Conservation (phyloP, 768 basidiomycete genomes). For the Boletus barrowsii region DNA sequence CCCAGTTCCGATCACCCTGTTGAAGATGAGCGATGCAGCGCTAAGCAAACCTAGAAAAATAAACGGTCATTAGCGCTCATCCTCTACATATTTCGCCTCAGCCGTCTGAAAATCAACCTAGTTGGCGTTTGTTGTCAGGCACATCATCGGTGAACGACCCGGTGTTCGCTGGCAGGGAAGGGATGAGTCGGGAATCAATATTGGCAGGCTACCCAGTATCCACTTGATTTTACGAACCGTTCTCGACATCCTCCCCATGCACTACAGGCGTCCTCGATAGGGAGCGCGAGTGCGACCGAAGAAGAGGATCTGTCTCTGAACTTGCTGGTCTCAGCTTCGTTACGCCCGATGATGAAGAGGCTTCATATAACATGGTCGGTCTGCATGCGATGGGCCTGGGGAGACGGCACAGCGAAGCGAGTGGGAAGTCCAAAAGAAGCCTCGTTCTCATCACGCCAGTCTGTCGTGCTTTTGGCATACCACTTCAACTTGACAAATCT, state of each 20-base stretch:
- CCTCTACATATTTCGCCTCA: background rate
- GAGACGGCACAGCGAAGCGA: too few relatives aligned
- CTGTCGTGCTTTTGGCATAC: too few relatives aligned
- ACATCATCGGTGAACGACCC: constrained; percentile 40
- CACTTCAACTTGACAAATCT: too few relatives aligned
- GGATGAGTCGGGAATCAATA: background rate
- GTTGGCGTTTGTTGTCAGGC: constrained; percentile 45
- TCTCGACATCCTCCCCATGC: constrained; percentile 1
- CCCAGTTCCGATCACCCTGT: constrained; percentile 75
- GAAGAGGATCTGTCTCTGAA: constrained; percentile 24
- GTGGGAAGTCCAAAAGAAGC: too few relatives aligned
- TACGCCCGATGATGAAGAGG: too few relatives aligned
- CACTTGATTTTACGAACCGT: constrained; percentile 9
- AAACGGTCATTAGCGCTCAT: background rate
- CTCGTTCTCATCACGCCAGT: too few relatives aligned
- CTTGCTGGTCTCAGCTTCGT: background rate
- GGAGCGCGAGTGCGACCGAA: background rate
- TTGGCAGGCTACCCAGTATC: background rate
- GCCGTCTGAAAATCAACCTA: constrained; percentile 38
- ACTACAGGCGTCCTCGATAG: too few relatives aligned
- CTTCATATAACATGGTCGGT: too few relatives aligned
- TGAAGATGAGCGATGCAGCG: constrained; percentile 67
- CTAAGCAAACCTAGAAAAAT: constrained; percentile 35
- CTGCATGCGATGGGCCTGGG: too few relatives aligned
- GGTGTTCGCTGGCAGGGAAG: background rate